These are phyloP conservation scores for Phylloporus sp. DNA, from an alignment of 768 basidiomycete species.

Conservation along the genomic window DNA sequence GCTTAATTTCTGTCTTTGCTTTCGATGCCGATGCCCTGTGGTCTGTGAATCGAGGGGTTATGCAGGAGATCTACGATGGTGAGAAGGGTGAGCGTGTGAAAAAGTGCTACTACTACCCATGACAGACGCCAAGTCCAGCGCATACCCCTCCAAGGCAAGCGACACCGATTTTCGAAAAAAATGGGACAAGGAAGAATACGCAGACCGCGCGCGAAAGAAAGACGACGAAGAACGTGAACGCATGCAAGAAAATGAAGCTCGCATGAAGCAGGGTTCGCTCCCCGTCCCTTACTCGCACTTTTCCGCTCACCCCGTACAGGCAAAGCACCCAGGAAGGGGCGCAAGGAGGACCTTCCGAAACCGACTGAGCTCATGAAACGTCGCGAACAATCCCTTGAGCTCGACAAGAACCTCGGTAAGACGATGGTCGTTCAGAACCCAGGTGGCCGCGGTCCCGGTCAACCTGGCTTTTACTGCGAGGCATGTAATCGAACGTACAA, in stretches of 20 bases:
- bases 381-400: slow-evolving; percentile 77
- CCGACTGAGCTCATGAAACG: slow-evolving; percentile 92
- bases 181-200: slow-evolving; percentile 94
- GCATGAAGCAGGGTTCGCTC: slow-evolving; percentile 68
- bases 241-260: slow-evolving; percentile 83
- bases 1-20: too few relatives aligned
- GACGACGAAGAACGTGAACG: slow-evolving; percentile 77
- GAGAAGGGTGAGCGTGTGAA: too few relatives aligned
- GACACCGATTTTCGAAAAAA: slow-evolving; percentile 83
- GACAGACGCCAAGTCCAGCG: slow-evolving; percentile 30
- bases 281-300: background rate
- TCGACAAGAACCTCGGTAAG: slow-evolving; percentile 94
- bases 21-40: too few relatives aligned
- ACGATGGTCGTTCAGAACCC: slow-evolving; percentile 90
- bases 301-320: slow-evolving; percentile 42
- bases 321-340: slow-evolving; percentile 71
- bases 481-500: slow-evolving; percentile 89
- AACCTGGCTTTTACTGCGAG: slow-evolving; percentile 94
- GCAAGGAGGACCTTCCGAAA: slow-evolving; percentile 76
- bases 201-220: slow-evolving; percentile 77
- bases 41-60: too few relatives aligned
- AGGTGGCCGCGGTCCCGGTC: slow-evolving; percentile 78
- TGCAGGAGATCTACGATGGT: too few relatives aligned
- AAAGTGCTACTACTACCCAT: too few relatives aligned
- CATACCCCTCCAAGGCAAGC: slow-evolving; percentile 36